phyloP scores from a whole-genome alignment of 768 basidiomycete species.

The Lepiota subincarnata region DNA sequence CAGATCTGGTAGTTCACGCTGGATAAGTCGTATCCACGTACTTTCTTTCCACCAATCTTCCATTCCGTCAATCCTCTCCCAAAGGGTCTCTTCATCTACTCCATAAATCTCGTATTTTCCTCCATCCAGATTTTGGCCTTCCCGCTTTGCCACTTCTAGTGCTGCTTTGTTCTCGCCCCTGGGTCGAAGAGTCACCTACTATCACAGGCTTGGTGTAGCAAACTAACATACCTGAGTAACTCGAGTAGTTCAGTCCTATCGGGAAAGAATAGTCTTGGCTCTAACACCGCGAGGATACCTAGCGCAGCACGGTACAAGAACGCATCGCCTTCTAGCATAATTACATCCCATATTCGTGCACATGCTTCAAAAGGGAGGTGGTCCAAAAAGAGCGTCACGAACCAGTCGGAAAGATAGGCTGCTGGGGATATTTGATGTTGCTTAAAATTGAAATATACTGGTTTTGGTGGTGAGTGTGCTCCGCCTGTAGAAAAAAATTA shows the following conservation, averaged over 20 bases:
- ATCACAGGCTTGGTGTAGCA: constrained; percentile 1
- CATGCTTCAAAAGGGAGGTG: constrained; percentile 91
- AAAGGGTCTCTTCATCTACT: constrained; percentile 78
- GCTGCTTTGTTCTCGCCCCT: constrained; percentile 85
- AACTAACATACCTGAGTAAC: constrained; percentile 56
- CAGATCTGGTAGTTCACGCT: constrained; percentile 80
- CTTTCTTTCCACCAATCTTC: constrained; percentile 92
- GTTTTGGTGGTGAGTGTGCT: constrained; percentile 8
- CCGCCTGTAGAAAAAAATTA: background rate
- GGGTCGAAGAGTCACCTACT: background rate
- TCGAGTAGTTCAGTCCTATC: constrained; percentile 75
- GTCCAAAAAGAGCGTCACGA: constrained; percentile 74
- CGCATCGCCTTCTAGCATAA: constrained; percentile 85
- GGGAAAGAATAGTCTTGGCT: constrained; percentile 86
- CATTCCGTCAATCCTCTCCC: constrained; percentile 79
- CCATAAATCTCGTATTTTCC: constrained; percentile 87
- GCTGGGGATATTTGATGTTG: constrained; percentile 87
- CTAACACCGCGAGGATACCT: constrained; percentile 78
- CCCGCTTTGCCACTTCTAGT: constrained; percentile 75
- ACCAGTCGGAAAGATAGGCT: constrained; percentile 81
- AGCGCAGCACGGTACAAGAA: constrained; percentile 84
- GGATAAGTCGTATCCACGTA: constrained; percentile 80
- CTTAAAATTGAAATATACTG: constrained; percentile 94
- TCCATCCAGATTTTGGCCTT: constrained; percentile 55
- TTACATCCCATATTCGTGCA: constrained; percentile 84